Base-by-base conservation (phyloP, 495 filamentous ascomycete genomes). In the Neurospora hispaniola region DNA sequence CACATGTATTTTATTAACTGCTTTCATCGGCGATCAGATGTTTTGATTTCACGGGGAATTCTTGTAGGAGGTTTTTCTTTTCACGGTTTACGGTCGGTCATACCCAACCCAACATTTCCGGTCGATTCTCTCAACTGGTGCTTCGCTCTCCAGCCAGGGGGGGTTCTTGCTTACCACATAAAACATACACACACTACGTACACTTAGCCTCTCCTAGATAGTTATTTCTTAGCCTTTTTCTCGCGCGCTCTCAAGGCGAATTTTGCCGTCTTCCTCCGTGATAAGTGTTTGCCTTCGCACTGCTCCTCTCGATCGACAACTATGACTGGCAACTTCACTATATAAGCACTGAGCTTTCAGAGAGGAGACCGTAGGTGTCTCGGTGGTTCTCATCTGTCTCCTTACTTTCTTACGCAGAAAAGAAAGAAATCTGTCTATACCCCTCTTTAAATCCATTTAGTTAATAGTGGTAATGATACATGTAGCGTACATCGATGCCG, bases 391-490 rank as follows among this genome's bases (percentile, higher is more conserved):
- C 31, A 62, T 35, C 11, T 31, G 14, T 23, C 16, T 35, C 54
- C 12, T 31, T 27, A 62, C 12, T 3, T 31, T 62, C 48, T 12
- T 16, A 66, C 14, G 27, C 46, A 11, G 23, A 62, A 3, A 27
- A 66, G 31, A 31, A 66, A 2, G 7, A 70, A 70, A 27, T 44
- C 2, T 27, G 31, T 23, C 20, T 43, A 23, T 40, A 12, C 38
- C n/a, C 42, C 54, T 70, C 44, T 46, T 27, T 20, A 69, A 59
- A 66, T 66, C 54, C 54, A 38, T 66, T 62, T 31, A 35, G 54
- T 66, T 66, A 35, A 27, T 68, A 40, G 38, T 41, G 46, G 70
- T 74, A 42, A 41, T 71, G 70, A 71, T 74, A 74, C 73, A 74
- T 72, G 71, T 71, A 35, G 42, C 66, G 70, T 74, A 74, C 73